These are phyloP conservation scores for Blepharisma japonicum DNA, from an alignment of 73 alveolate species.

Conservation along the genomic window DNA sequence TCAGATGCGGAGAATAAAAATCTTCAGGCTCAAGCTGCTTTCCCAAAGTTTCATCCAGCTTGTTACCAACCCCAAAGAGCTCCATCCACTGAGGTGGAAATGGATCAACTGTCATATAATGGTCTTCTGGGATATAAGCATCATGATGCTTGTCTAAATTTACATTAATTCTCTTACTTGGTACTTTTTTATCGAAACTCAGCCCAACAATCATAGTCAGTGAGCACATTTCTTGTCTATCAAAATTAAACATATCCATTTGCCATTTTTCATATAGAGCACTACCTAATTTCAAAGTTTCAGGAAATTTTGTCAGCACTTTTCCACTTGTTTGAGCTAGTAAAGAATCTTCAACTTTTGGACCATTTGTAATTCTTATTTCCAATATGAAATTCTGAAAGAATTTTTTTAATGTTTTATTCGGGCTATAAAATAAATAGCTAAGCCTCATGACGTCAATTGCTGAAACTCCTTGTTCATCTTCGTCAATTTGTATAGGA, in stretches of 20 bases:
- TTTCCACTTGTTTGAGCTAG: too few species aligned
- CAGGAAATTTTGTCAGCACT: too few species aligned
- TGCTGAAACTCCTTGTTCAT: not conserved
- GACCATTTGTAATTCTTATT: not conserved
- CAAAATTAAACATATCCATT: too few species aligned
- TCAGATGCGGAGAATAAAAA: too few species aligned
- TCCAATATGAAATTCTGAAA: not conserved
- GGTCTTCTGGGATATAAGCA: constrained; percentile 75
- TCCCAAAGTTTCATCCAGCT: too few species aligned
- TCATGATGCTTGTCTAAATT: constrained; percentile 53
- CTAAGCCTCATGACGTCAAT: not conserved
- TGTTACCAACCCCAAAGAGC: constrained; percentile 29
- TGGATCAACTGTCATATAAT: constrained; percentile 72
- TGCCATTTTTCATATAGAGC: too few species aligned
- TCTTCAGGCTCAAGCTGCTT: too few species aligned
- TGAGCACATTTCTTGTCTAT: too few species aligned
- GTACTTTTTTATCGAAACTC: constrained; percentile 51
- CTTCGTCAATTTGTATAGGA: not conserved
- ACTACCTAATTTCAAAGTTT: too few species aligned
- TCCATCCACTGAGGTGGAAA: constrained; percentile 85
- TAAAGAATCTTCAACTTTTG: not conserved
- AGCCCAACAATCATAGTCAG: constrained; percentile 45
- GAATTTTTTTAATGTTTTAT: not conserved
- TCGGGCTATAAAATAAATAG: not conserved
- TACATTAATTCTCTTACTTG: constrained; percentile 64